phyloP scores from a whole-genome alignment of 2,329 filamentous ascomycete genomes.

The Sarocladiaceae sp. region DNA sequence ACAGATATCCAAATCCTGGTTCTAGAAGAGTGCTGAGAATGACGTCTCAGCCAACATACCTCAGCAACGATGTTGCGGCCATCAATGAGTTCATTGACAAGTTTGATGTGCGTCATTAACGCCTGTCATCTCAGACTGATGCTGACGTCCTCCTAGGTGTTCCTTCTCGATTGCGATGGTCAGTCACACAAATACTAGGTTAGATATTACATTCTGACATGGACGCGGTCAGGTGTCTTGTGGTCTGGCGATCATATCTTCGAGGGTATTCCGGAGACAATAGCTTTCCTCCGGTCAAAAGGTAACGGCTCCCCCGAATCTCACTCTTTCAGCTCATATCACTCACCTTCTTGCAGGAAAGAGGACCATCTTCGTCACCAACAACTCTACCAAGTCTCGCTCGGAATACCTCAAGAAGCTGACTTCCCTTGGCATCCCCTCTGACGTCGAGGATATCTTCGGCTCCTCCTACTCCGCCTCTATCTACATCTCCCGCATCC shows the following conservation, averaged over 20 bases:
- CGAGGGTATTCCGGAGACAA: slow-evolving; percentile 75
- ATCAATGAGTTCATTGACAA: slow-evolving; percentile 79
- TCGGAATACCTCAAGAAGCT: slow-evolving; percentile 91
- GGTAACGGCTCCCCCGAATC: slow-evolving; percentile 40
- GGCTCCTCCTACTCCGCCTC: slow-evolving; percentile 91
- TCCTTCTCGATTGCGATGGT: slow-evolving; percentile 98
- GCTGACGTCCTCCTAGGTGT: slow-evolving; percentile 51
- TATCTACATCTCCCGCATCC: slow-evolving; percentile 91
- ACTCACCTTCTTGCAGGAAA: slow-evolving; percentile 55
- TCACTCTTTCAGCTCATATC: not conserved
- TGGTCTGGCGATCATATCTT: slow-evolving; percentile 95
- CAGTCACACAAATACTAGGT: slow-evolving; percentile 20
- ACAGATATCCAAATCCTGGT: slow-evolving; percentile 2
- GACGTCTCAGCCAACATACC: slow-evolving; percentile 44
- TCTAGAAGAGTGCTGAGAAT: slow-evolving; percentile 15
- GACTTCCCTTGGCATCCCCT: slow-evolving; percentile 70
- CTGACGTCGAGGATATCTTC: slow-evolving; percentile 83
- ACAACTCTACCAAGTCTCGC: slow-evolving; percentile 97
- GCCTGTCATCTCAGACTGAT: not conserved
- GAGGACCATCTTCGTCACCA: slow-evolving; percentile 90
- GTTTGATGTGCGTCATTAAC: slow-evolving; percentile 71
- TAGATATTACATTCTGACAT: slow-evolving; percentile 11
- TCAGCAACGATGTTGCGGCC: slow-evolving; percentile 71
- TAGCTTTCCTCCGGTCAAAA: slow-evolving; percentile 74
- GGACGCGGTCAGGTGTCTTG: slow-evolving; percentile 62